Base-by-base conservation (phyloP, 345 rosid species). In the Lepidium sativum region DNA sequence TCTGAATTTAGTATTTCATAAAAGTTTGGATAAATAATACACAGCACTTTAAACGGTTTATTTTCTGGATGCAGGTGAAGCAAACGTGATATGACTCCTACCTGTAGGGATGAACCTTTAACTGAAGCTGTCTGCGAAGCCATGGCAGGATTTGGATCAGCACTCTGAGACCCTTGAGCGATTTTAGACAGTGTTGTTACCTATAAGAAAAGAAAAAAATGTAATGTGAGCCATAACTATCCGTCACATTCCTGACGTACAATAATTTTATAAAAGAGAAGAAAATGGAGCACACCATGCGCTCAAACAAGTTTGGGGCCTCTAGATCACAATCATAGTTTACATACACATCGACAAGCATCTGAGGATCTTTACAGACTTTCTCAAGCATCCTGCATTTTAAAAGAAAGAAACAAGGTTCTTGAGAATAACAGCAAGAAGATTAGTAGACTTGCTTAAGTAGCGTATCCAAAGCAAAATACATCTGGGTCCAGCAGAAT, bases 271-370 rank as follows among this genome's bases (percentile, higher is more conserved):
- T 60, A 59, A 49, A 51, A 21, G 47, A 43, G 44, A 65, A 62
- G 43, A 69, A 33, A 45, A 27, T 40, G 56, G 60, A 58, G 31
- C 54, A 29, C 72, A 94, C 99, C 97, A 86, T 80, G 83, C 99
- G 96, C 79, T 94, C 97, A 84, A 94, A 94, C 81, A 94, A 82
- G 82, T 90, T 94, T 1, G 99, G 95, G 52, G 99, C 92, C 81
- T 90, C 96, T 60, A 86, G 90, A 90, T 90, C 99, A 73, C 99
- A 90, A 59, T 94, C 99, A 74, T 94, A 94, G 71, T 90, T 94
- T 76, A 90, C 97, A 81, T 80, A 94, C 53, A 94, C 82, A 77
- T 94, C 99, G 72, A 94, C 92, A 76, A 94, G 99, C 92, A 86
- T 84, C 72, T 94, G 97, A 54, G 99, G 84, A 81, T 94, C 95